phyloP scores from a whole-genome alignment of 345 rosid species.

The Excoecaria cochinchinensis region DNA sequence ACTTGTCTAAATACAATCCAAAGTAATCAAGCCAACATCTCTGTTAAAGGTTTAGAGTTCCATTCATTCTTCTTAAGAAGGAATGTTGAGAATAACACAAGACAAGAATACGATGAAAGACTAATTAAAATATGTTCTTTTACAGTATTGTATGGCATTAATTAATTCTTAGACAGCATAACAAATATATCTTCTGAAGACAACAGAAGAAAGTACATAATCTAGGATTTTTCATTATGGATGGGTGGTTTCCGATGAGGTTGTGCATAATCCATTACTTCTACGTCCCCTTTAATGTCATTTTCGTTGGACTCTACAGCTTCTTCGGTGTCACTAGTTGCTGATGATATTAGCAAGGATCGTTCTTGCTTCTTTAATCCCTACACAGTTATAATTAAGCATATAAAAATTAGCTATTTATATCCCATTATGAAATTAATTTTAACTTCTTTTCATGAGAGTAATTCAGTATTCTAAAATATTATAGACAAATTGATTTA shows the following conservation, averaged over 20 bases:
- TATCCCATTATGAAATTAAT: not conserved
- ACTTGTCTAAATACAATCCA: not conserved
- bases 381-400: slow-evolving; percentile 17
- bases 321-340: slow-evolving; percentile 23
- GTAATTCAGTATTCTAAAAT: too few species aligned
- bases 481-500: too few species aligned
- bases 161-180: not conserved
- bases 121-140: not conserved
- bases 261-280: slow-evolving; percentile 80
- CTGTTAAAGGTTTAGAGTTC: not conserved
- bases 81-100: not conserved
- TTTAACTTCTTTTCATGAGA: not conserved
- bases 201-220: slow-evolving; percentile 2
- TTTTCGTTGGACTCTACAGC: slow-evolving; percentile 30
- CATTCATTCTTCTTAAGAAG: too few species aligned
- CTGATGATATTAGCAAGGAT: slow-evolving; percentile 22
- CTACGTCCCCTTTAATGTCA: slow-evolving; percentile 42
- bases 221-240: slow-evolving; percentile 68
- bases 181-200: too few species aligned
- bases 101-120: not conserved
- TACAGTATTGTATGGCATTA: too few species aligned
- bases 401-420: not conserved
- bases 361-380: slow-evolving; percentile 24
- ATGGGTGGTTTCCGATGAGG: slow-evolving; percentile 93
- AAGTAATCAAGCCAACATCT: not conserved